Conservation (phyloP, 768 basidiomycete species). For the Butyriboletus loyo region DNA sequence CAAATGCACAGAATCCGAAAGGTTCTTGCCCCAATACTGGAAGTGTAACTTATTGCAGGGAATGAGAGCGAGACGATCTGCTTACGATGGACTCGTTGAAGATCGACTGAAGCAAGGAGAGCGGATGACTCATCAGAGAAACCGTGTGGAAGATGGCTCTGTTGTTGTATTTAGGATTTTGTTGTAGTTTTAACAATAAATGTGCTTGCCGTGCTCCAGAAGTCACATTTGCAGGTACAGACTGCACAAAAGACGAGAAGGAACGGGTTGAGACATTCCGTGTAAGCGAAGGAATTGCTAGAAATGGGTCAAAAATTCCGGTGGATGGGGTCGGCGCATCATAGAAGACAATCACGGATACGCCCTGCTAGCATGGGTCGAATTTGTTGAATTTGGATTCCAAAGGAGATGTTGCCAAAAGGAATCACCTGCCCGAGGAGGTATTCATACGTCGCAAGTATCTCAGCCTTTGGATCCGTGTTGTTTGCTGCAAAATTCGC, state of each 20-base stretch:
- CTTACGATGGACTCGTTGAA: constrained; percentile 17
- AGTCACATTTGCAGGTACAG: not conserved
- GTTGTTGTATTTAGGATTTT: not conserved
- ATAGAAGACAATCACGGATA: constrained; percentile 48
- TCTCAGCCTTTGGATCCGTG: constrained; percentile 26
- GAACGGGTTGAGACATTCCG: constrained; percentile 7
- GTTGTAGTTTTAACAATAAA: not conserved
- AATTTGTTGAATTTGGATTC: not conserved
- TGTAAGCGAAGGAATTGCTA: constrained; percentile 8
- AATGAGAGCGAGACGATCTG: not conserved
- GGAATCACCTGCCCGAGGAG: not conserved
- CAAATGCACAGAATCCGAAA: not conserved
- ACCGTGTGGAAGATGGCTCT: constrained; percentile 8
- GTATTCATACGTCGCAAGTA: constrained; percentile 45
- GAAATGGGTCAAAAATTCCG: constrained; percentile 27
- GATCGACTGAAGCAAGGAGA: constrained; percentile 15
- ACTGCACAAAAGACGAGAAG: constrained; percentile 15
- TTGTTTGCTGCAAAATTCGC: constrained; percentile 12
- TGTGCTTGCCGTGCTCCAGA: not conserved
- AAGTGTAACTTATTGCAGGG: constrained; percentile 1
- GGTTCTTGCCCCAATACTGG: constrained; percentile 11
- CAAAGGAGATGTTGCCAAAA: no score
- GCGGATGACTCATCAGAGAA: constrained; percentile 4
- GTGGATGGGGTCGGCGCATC: constrained; percentile 36
- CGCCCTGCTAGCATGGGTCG: constrained; percentile 2